Conservation (phyloP, 1,139 yeast genomes). For the Magnusiomyces paraingens region DNA sequence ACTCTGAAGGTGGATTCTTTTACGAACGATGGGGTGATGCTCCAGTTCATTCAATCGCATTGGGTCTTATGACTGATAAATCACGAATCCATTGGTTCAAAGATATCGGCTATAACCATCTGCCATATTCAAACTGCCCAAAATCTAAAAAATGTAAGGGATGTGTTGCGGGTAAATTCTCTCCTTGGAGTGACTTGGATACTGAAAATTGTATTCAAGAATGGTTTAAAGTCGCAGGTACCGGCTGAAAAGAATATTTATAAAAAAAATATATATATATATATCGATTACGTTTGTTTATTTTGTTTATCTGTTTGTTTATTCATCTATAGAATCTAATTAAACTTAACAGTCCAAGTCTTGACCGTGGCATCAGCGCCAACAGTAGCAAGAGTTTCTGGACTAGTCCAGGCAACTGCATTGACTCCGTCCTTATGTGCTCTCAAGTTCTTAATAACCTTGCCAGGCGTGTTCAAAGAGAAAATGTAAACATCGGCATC, state of each 20-base stretch:
- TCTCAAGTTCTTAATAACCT: slow-evolving; percentile 62
- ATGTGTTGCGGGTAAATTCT: slow-evolving; percentile 44
- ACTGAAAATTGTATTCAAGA: slow-evolving; percentile 68
- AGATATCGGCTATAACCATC: slow-evolving; percentile 73
- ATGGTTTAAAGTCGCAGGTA: slow-evolving; percentile 47
- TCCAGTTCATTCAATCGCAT: slow-evolving; percentile 73
- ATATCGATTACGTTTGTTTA: background rate
- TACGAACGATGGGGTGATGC: slow-evolving; percentile 94
- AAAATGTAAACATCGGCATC: slow-evolving; percentile 79
- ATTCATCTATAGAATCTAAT: slow-evolving; percentile 3
- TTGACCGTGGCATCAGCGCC: slow-evolving; percentile 84
- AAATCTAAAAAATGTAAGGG: slow-evolving; percentile 36
- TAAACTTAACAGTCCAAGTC: slow-evolving; percentile 47
- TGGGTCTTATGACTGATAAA: slow-evolving; percentile 67
- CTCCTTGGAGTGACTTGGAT: slow-evolving; percentile 39
- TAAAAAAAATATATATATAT: slow-evolving; percentile 1
- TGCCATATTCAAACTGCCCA: slow-evolving; percentile 74
- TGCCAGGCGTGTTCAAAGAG: slow-evolving; percentile 71
- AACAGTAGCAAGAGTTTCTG: slow-evolving; percentile 48
- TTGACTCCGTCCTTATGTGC: slow-evolving; percentile 89
- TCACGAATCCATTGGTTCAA: slow-evolving; percentile 76
- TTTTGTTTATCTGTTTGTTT: background rate
- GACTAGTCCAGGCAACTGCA: slow-evolving; percentile 60
- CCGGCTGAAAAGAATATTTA: background rate
- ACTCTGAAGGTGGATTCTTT: slow-evolving; percentile 68